These are phyloP conservation scores for Mycogone perniciosa DNA, from an alignment of 2,329 filamentous ascomycete species.

Conservation along the genomic window DNA sequence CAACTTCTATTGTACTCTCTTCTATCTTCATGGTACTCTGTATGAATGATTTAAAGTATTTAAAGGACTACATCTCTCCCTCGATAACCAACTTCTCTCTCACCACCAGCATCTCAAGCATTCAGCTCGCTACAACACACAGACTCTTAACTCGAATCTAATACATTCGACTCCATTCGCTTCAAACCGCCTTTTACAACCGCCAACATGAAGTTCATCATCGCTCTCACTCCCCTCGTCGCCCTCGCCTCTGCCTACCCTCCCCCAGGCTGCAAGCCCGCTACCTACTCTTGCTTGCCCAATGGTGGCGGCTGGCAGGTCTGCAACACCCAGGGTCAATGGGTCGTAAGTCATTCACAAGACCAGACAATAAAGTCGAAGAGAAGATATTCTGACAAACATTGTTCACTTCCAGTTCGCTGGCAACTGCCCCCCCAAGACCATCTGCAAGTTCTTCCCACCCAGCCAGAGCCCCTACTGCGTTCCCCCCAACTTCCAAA, in stretches of 20 bases:
- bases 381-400: background rate
- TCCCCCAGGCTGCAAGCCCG: slow-evolving; percentile 24
- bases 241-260: slow-evolving; percentile 14
- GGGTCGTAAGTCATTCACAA: slow-evolving; percentile 26
- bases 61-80: slow-evolving; percentile 8
- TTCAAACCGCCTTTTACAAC: slow-evolving; percentile 4
- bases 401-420: slow-evolving; percentile 19
- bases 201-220: slow-evolving; percentile 27
- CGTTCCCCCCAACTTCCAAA: slow-evolving; percentile 25
- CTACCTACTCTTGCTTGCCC: slow-evolving; percentile 28
- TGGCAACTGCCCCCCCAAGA: slow-evolving; percentile 31
- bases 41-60: slow-evolving; percentile 1
- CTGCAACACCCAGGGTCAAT: slow-evolving; percentile 25
- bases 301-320: slow-evolving; percentile 26
- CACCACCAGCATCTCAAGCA: slow-evolving; percentile 8
- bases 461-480: slow-evolving; percentile 33
- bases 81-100: background rate
- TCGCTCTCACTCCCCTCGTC: slow-evolving; percentile 19
- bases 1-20: slow-evolving; percentile 1
- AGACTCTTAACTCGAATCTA: slow-evolving; percentile 11
- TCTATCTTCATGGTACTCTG: background rate
- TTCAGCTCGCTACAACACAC: slow-evolving; percentile 1
- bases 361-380: background rate
- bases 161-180: background rate
- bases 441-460: slow-evolving; percentile 30